Evolutionary conservation across 345 rosid genomes (phyloP), one percentile per base, ranked within the genome.

Genomic region (Physaria fendleri): DNA sequence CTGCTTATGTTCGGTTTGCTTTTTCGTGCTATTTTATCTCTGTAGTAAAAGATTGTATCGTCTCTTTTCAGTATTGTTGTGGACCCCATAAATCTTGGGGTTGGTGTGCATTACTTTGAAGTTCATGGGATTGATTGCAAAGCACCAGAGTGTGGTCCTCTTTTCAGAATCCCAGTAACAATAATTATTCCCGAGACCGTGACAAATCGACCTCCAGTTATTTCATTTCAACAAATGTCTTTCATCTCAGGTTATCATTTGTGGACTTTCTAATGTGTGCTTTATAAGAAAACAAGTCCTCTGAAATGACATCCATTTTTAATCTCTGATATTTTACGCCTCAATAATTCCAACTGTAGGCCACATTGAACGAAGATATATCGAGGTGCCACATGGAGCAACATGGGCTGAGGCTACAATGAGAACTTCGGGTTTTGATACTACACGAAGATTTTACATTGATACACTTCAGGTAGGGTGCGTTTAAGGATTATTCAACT

Each of bases 381-480:
- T 93, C 17, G 90, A 85, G 78, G 92, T 93, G 49, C 99, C 97
- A 29, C 74, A 56, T 41, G 96, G 99, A 56, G 85, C 97, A 65
- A 82, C 71, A 44, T 90, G 99, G 99, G 95, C 82, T 71, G 99
- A 93, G 83, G 99, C 97, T 58, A 85, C 87, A 15, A 79, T 93
- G 77, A 82, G 72, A 66, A 78, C 88, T 59, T 93, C 81, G 0
- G 95, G 83, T 46, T 89, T 93, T 78, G 95, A 89, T 71, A 93
- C 96, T 10, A 51, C 85, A n/a, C 76, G 99, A 50, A 76, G 85
- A 45, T 93, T 87, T 70, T 93, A 77, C 62, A 69, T 93, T 62
- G 97, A 90, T 74, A 77, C 90, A 1, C 79, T 93, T 68, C 99
- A 93, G 96, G 99, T 93, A 75, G 28, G 28, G 42, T 62, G 14